These are phyloP conservation scores for Apiospora kogelbergensis DNA, from an alignment of 2,329 filamentous ascomycete species.

Conservation along the genomic window DNA sequence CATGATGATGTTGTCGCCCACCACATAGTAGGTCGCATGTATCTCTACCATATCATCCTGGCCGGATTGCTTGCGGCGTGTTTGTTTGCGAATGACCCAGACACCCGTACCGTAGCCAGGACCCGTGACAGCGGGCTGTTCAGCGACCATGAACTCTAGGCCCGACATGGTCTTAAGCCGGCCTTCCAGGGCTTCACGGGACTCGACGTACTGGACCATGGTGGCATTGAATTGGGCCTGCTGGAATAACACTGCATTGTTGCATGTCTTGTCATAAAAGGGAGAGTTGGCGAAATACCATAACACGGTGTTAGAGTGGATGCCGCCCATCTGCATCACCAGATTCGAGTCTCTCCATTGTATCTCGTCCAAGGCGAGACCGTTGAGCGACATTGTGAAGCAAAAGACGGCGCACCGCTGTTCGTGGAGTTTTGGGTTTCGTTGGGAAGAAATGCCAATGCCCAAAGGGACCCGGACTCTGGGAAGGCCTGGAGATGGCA, in stretches of 20 bases:
- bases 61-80: constrained; percentile 54
- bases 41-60: constrained; percentile 60
- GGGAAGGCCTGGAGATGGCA: background rate
- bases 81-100: constrained; percentile 71
- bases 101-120: constrained; percentile 63
- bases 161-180: constrained; percentile 65
- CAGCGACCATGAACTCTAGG: constrained; percentile 65
- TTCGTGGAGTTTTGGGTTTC: background rate
- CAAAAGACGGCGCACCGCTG: background rate
- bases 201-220: constrained; percentile 58
- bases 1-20: constrained; percentile 67
- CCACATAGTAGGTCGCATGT: constrained; percentile 62
- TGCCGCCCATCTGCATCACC: constrained; percentile 52
- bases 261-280: constrained; percentile 67
- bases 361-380: constrained; percentile 61
- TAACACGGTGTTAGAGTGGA: constrained; percentile 65
- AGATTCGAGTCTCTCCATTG: constrained; percentile 60
- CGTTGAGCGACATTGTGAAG: constrained; percentile 18
- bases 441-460: background rate
- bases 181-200: constrained; percentile 62
- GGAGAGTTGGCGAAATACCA: constrained; percentile 69
- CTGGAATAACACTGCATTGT: constrained; percentile 62
- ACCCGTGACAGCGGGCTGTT: constrained; percentile 63
- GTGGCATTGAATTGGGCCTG: constrained; percentile 62
- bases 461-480: background rate